A percentile compares a stretch with the other conserved stretches of the same genome.
Evolutionary conservation across 2,329 filamentous ascomycete genomes (phyloP).

Genomic region (Penicillium sp.): DNA sequence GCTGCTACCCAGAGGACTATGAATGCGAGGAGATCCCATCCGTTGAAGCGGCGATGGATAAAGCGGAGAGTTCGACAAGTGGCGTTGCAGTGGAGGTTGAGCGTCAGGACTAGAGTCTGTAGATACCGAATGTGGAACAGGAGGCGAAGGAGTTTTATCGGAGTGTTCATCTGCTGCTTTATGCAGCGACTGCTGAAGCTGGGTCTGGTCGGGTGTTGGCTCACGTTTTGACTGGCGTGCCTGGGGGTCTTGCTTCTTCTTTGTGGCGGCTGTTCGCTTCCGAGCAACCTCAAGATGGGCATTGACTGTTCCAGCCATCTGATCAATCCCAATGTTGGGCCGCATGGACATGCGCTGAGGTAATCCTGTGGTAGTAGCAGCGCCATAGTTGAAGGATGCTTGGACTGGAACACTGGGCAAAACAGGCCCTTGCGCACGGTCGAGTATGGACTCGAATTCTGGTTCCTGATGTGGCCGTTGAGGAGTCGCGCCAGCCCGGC

Average conservation of each 20-base stretch:
- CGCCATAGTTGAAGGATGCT: constrained; percentile 43
- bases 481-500: constrained; percentile 15
- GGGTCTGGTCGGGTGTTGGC: constrained; percentile 35
- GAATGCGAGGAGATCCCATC: constrained; percentile 12
- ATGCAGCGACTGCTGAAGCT: constrained; percentile 30
- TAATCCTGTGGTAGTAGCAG: constrained; percentile 34
- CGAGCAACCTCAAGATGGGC: constrained; percentile 26
- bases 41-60: constrained; percentile 31
- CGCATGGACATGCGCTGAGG: constrained; percentile 34
- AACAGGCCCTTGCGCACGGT: constrained; percentile 13
- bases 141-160: constrained; percentile 35
- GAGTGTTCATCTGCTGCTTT: constrained; percentile 25
- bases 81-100: constrained; percentile 21
- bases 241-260: constrained; percentile 10
- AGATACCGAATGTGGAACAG: constrained; percentile 33
- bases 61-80: constrained; percentile 20
- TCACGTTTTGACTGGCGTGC: constrained; percentile 26
- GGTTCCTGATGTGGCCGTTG: not conserved
- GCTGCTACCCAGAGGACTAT: constrained; percentile 19
- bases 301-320: constrained; percentile 37
- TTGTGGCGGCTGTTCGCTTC: constrained; percentile 18
- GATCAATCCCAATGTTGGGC: constrained; percentile 27
- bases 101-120: constrained; percentile 30
- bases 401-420: constrained; percentile 40
- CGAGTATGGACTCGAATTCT: constrained; percentile 1